Base-by-base conservation (phyloP, 495 filamentous ascomycete genomes). In the Neurospora discreta region DNA sequence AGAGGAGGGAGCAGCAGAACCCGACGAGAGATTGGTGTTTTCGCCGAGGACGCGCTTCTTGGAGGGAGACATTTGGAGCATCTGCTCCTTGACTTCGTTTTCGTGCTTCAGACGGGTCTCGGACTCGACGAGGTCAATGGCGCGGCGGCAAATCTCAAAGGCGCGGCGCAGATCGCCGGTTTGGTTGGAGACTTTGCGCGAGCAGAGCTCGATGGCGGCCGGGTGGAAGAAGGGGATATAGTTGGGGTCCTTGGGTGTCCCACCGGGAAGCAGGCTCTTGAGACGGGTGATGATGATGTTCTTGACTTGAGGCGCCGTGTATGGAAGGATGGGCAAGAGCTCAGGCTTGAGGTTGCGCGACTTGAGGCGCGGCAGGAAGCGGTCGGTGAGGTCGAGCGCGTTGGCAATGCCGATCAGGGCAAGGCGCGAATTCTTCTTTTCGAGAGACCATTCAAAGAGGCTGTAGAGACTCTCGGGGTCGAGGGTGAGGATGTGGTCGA, bases 161-260 rank as follows among this genome's bases (percentile, higher is more conserved):
- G 94, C 96, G 78, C 97, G 95, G 30, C 95, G 92, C 43, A 99
- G 83, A 81, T 99, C 95, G 20, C 96, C 95, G 0, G 92, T 96
- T 78, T 98, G 94, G 15, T 90, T 91, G 0, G 95, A 91, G 15
- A 98, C 93, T 77, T 98, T 99, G 76, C 95, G 93, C 10, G 95
- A 90, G 78, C 93, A 96, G 52, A 98, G 88, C 76, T 95, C 92
- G 70, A 98, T 93, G 5, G 95, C 95, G 9, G 93, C 90, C 6
- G 95, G 96, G 77, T 98, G 95, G 72, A 98, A 84, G 77, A 98
- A 97, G 1, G 95, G 95, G 15, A 94, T 80, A 74, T 89, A 91
- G 73, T 89, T 89, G 1, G 85, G 78, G 3, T 65, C 52, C 1
- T 73, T 69, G 1, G 81, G 76, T 5, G 82, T 81, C 40, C 82